Evolutionary conservation across 495 filamentous ascomycete genomes (phyloP), one percentile per base, ranked within the genome.

Genomic region (Jackrogersella minutella): DNA sequence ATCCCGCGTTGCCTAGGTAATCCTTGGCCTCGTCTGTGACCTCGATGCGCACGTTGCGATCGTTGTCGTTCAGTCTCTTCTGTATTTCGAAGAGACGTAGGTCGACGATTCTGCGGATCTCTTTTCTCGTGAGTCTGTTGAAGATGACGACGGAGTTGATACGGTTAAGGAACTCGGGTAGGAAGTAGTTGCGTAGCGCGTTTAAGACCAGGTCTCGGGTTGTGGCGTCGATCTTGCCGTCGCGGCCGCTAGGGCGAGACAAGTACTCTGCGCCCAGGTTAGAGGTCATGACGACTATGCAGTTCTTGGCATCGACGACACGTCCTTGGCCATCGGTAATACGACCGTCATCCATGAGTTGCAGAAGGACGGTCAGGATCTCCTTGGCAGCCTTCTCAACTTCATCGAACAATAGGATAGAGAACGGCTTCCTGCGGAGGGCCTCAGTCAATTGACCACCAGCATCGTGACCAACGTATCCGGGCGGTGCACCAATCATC

Each of bases 381-480:
- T 99, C 95, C 78, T 98, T 98, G 51, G 95, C 95, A 1, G 95
- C 95, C 81, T 99, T 99, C 78, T 99, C 95, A 14, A 97, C 91
- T 77, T 99, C 95, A 73, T 99, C 95, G 69, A 99, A 99, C 3
- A 99, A 87, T 2, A 99, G 84, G 77, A 99, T 99, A 4, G 95
- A 97, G 86, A 99, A 99, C 1, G 95, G 95, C 50, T 91, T 90
- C 24, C 95, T 91, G 19, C 95, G 92, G 6, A 99, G 87, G 40
- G 87, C 90, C 78, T 99, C 95, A 4, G 95, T 99, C 33, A 99
- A 86, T 72, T 99, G 95, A 34, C 95, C 95, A 65, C 95, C 95
- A 26, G 95, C 88, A 67, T 99, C 95, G 74, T 99, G 93, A 22
- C 95, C 95, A 59, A 99, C 93, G 70, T 99, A 99, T 67, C 95